phyloP scores from a whole-genome alignment of 208 protist species.

The Acanthamoeba lenticulata region DNA sequence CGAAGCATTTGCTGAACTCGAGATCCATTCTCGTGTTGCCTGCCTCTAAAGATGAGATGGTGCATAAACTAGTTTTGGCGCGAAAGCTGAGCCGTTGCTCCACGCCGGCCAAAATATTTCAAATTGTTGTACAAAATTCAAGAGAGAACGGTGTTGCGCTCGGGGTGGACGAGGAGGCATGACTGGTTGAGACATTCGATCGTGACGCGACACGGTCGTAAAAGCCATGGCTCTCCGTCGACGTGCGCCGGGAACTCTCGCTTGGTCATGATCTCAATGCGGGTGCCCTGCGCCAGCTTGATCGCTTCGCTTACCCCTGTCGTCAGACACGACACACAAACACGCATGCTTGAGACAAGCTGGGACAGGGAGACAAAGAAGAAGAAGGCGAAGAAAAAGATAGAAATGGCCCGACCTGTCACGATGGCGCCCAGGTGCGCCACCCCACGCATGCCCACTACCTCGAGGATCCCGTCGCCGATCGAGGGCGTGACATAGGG shows the following conservation, averaged over 20 bases:
- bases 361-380: too few species aligned
- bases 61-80: too few species aligned
- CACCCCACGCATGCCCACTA: constrained; percentile 37
- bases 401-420: neutral
- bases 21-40: too few species aligned
- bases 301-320: constrained; percentile 4
- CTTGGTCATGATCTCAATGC: neutral
- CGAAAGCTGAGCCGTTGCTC: neutral
- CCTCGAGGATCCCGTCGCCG: constrained; percentile 39
- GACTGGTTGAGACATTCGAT: neutral
- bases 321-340: too few species aligned
- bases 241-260: constrained; percentile 5
- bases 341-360: too few species aligned
- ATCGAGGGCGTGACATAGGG: neutral
- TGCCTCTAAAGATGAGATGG: too few species aligned
- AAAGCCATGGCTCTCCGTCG: constrained; percentile 29
- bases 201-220: constrained; percentile 9
- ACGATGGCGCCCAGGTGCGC: constrained; percentile 55
- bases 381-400: neutral
- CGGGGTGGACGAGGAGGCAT: constrained; percentile 1
- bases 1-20: neutral
- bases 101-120: too few species aligned
- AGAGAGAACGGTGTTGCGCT: neutral
- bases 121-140: too few species aligned
- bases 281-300: constrained; percentile 38